Base-by-base conservation (phyloP, 257 asterid species). In the Craterostigma plantagineum region DNA sequence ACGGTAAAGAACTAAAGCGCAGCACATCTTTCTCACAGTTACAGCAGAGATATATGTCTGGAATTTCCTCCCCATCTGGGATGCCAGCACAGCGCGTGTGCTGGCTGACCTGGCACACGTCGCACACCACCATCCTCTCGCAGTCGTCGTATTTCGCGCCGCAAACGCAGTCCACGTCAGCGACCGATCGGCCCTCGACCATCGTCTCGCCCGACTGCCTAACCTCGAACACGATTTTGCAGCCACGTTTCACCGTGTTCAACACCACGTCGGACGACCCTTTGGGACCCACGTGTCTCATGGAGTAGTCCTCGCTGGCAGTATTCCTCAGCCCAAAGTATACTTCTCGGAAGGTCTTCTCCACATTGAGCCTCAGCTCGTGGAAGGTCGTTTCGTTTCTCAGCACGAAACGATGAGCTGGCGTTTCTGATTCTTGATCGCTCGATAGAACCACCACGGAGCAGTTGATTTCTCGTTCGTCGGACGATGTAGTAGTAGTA, bases 81-180 rank as follows among this genome's bases (percentile, higher is more conserved):
- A 79, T 67, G 27, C 60, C 59, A 46, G 73, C 78, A 55, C 95
- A 79, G 10, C 82, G 62, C 5, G 92, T 73, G 54, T 83, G 99
- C 42, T 83, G 94, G 91, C 80, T 65, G 42, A 73, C 93, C 46
- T 81, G 91, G 48, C 95, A 90, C 18, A 83, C 62, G 53, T 90
- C 96, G 50, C 95, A 90, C 10, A 71, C 58, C 16, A 90, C 70
- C 92, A 90, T 70, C 43, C 92, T 68, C 59, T 90, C 99, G 9
- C 99, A 92, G 43, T 83, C 94, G 10, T 90, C 95, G 18, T 55
- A 66, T 42, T 70, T 77, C 7, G 75, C 44, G 17, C 99, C 92
- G 62, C 99, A 90, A 35, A 36, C 8, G 47, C 99, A 90, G 40
- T 77, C 91, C 56, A 83, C 78, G 10, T 27, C 10, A 3, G 1